A percentile compares a stretch with the other conserved stretches of the same genome.
phyloP scores from a whole-genome alignment of 805 yeast genomes.

The Pichia nakasei region DNA sequence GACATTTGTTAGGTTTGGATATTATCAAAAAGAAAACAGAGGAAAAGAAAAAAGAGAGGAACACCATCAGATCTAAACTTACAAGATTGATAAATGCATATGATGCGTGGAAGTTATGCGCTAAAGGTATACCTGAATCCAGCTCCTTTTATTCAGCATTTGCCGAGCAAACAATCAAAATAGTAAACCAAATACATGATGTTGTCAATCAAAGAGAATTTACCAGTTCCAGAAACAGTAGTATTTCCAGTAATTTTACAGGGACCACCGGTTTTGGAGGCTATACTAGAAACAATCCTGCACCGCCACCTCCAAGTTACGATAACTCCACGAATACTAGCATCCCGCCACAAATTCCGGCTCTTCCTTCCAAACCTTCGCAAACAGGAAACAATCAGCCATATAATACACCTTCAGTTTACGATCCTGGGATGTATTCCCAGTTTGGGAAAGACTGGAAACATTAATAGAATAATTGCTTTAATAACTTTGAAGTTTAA shows the following conservation, averaged over 20 bases:
- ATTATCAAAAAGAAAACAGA: slow-evolving; percentile 34
- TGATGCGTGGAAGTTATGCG: slow-evolving; percentile 49
- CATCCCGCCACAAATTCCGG: slow-evolving; percentile 14
- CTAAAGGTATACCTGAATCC: slow-evolving; percentile 55
- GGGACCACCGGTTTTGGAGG: slow-evolving; percentile 6
- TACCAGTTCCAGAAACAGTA: neutral
- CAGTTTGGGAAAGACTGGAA: slow-evolving; percentile 19
- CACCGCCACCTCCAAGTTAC: slow-evolving; percentile 5
- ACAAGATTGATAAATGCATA: slow-evolving; percentile 40
- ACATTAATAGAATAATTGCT: neutral
- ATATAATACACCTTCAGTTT: slow-evolving; percentile 43
- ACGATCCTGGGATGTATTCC: slow-evolving; percentile 39
- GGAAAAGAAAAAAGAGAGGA: slow-evolving; percentile 33
- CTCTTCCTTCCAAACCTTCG: slow-evolving; percentile 22
- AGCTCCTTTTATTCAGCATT: slow-evolving; percentile 43
- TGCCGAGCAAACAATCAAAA: slow-evolving; percentile 28
- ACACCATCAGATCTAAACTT: slow-evolving; percentile 30
- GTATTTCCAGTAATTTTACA: neutral
- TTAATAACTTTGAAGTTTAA: too few species aligned
- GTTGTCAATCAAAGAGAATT: slow-evolving; percentile 23
- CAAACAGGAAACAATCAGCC: slow-evolving; percentile 26
- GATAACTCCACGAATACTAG: neutral
- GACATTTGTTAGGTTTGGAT: slow-evolving; percentile 37
- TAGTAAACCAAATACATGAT: slow-evolving; percentile 21
- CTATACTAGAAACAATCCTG: slow-evolving; percentile 1